Evolutionary conservation across 306 rosid genomes (phyloP), one percentile per base, ranked within the genome.

Genomic region (Trichosanthes truncata): DNA sequence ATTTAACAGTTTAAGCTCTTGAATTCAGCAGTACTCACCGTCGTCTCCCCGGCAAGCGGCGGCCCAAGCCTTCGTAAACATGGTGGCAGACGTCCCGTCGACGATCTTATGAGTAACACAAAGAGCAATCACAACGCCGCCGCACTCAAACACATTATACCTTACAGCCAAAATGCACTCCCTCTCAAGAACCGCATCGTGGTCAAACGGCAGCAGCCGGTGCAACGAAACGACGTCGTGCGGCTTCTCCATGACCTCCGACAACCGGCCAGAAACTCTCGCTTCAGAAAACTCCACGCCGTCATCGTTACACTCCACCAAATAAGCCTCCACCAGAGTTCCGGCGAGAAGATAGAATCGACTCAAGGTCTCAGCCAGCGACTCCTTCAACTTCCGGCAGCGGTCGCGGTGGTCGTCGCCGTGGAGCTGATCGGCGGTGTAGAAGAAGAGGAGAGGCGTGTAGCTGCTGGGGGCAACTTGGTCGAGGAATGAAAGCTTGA

Each of bases 401-500:
- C 52, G 43, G 0, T 40, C 63, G 17, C 4, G 43, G 73, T 46
- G 65, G 9, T 74, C 81, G 41, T 0, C 46, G 11, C 43, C 46
- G 38, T 9, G 7, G 11, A 45, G 40, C 18, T 52, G 56, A 14
- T 51, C 26, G 23, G 21, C 35, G 0, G 78, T 74, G 62, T 72
- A 84, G 74, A 79, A 84, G 45, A 81, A 81, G 60, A 87, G 56
- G 53, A 81, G 61, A 25, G 90, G 90, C 78, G 82, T 85, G 80
- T 65, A 85, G 35, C 68, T 53, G 11, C 82, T 61, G 7, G 88
- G 86, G 1, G 81, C 67, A 35, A 71, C 1, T 29, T 87, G 88
- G 78, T 87, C 90, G 3, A 87, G 78, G 74, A 79, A 63, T 10
- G 90, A 83, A 59, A 84, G 88, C 11, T 83, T 63, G 79, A 78